Evolutionary conservation across 2,329 filamentous ascomycete species (phyloP).

Genomic region (Hypoxylon sp.): DNA sequence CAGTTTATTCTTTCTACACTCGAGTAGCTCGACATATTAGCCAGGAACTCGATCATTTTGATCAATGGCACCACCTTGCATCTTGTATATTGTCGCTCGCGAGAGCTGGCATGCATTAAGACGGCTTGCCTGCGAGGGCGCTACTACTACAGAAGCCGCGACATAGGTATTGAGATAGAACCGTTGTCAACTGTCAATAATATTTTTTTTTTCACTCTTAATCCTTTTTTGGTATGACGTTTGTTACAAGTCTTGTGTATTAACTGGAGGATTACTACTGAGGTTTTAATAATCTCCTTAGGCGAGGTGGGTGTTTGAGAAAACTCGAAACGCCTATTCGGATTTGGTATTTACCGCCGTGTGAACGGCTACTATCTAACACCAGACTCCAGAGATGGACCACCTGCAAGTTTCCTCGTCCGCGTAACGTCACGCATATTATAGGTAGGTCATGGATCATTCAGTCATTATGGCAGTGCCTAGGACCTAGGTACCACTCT

Average conservation of each 20-base stretch:
- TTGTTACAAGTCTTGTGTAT: not conserved
- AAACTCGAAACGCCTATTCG: not conserved
- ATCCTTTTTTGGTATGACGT: too few relatives aligned
- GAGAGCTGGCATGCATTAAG: slow-evolving; percentile 16
- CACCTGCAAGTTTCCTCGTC: too few relatives aligned
- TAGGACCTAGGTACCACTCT: too few relatives aligned
- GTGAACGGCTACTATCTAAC: not conserved
- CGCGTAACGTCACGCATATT: slow-evolving; percentile 1
- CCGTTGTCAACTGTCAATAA: slow-evolving; percentile 25
- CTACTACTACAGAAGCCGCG: not conserved
- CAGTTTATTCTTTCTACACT: slow-evolving; percentile 9
- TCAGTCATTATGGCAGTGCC: too few relatives aligned
- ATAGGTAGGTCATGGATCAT: too few relatives aligned
- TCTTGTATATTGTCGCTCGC: slow-evolving; percentile 21
- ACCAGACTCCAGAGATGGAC: too few relatives aligned
- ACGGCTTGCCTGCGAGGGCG: slow-evolving; percentile 29
- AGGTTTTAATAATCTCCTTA: too few relatives aligned
- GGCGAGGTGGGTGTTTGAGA: too few relatives aligned
- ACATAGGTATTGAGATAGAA: slow-evolving; percentile 26
- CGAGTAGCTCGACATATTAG: slow-evolving; percentile 1
- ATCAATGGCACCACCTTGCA: too few relatives aligned
- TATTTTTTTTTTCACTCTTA: slow-evolving; percentile 11
- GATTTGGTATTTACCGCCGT: not conserved
- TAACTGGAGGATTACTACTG: not conserved
- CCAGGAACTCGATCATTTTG: too few relatives aligned